Percentiles rank a stretch among this genome's conserved stretches.
Evolutionary conservation across 495 filamentous ascomycete genomes (phyloP).

Genomic region (Penicillium ochrochloron): DNA sequence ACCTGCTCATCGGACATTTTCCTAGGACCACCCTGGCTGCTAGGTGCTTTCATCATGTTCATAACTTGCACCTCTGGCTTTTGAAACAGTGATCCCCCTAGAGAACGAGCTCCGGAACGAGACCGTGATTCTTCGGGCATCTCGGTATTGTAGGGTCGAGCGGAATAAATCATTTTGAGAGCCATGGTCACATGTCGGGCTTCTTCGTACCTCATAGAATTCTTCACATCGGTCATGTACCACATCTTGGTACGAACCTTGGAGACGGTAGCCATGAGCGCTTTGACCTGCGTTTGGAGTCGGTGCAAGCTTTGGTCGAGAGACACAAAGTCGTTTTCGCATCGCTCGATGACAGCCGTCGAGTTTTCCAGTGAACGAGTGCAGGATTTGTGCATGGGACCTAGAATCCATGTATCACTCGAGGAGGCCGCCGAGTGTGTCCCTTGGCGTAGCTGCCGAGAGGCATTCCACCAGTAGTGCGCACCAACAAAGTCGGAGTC

Average conservation of each 20-base stretch:
- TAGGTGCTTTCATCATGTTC: conserved; percentile 80
- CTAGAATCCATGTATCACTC: conserved; percentile 50
- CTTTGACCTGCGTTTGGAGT: conserved; percentile 43
- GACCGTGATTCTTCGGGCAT: conserved; percentile 50
- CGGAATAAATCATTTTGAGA: conserved; percentile 77
- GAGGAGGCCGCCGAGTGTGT: conserved; percentile 22
- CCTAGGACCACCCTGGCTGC: conserved; percentile 86
- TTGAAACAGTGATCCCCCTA: conserved; percentile 69
- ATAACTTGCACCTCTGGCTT: conserved; percentile 86
- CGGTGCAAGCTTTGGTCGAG: conserved; percentile 43
- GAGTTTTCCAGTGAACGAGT: conserved; percentile 42
- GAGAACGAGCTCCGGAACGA: conserved; percentile 52
- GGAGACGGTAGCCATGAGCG: conserved; percentile 39
- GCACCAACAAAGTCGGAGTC: conserved; percentile 51
- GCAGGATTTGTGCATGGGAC: conserved; percentile 45
- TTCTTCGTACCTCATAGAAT: conserved; percentile 88
- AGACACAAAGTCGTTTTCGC: conserved; percentile 45
- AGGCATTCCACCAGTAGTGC: conserved; percentile 56
- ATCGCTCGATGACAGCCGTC: conserved; percentile 47
- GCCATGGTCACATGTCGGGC: conserved; percentile 85
- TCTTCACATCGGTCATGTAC: conserved; percentile 96
- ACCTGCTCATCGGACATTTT: conserved; percentile 97
- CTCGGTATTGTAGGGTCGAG: conserved; percentile 44
- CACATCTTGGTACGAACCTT: conserved; percentile 89
- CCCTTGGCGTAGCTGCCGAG: conserved; percentile 43